phyloP scores from a whole-genome alignment of 164 flowering plant genomes.

The Tinospora cordifolia region DNA sequence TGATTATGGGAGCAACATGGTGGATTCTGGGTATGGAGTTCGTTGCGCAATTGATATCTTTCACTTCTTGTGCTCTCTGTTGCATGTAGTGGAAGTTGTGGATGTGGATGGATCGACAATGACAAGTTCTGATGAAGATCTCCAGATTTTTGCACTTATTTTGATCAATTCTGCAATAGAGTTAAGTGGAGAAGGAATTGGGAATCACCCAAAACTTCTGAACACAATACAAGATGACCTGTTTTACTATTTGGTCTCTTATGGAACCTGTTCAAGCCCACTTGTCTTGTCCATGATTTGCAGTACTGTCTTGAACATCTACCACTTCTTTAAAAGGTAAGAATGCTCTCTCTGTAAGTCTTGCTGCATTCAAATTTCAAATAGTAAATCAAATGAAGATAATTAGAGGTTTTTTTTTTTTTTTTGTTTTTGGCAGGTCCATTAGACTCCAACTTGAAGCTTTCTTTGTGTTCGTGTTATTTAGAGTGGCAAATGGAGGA shows the following conservation, averaged over 20 bases:
- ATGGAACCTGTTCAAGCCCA: slow-evolving; percentile 52
- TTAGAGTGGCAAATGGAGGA: slow-evolving; percentile 35
- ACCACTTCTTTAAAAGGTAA: slow-evolving; percentile 72
- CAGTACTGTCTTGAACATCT: slow-evolving; percentile 69
- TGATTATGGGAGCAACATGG: slow-evolving; percentile 18
- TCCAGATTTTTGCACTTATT: slow-evolving; percentile 66
- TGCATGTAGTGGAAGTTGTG: slow-evolving; percentile 54
- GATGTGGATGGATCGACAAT: slow-evolving; percentile 40
- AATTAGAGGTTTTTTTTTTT: neutral
- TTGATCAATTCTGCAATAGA: slow-evolving; percentile 79
- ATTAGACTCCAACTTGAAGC: slow-evolving; percentile 80
- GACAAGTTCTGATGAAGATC: slow-evolving; percentile 56
- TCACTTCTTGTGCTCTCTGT: slow-evolving; percentile 67
- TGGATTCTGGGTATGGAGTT: slow-evolving; percentile 50
- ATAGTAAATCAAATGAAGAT: neutral
- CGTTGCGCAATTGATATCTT: slow-evolving; percentile 63
- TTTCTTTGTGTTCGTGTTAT: slow-evolving; percentile 63
- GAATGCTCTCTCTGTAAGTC: slow-evolving; percentile 1
- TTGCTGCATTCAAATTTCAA: neutral
- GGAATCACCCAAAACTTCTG: slow-evolving; percentile 64
- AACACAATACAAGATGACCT: slow-evolving; percentile 71
- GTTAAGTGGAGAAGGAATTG: slow-evolving; percentile 63
- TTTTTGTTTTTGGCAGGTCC: slow-evolving; percentile 38
- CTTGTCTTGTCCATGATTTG: slow-evolving; percentile 77
- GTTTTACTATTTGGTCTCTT: slow-evolving; percentile 69